Base-by-base conservation (phyloP, 2,329 filamentous ascomycete genomes). In the Botrytis hyacinthi region DNA sequence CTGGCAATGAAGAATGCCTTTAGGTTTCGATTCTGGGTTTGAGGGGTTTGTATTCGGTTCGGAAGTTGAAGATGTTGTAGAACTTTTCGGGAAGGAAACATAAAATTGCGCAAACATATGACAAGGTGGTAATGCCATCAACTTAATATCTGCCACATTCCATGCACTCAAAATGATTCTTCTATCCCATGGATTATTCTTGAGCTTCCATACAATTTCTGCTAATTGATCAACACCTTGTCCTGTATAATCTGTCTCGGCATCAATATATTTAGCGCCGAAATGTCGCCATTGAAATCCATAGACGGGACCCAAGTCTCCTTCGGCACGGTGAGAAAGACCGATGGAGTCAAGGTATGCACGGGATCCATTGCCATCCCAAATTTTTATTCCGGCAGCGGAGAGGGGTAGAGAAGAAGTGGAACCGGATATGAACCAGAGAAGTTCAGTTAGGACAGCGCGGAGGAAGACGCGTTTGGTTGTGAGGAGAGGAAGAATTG, bases 231-330 rank as follows among this genome's bases (percentile, higher is more conserved):
- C 96, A 26, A 98, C 93, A 29, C 96, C 96, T 81, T 97, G 87
- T 0, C 93, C 94, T 0, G 89, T 87, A 83, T 99, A 99, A 81
- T 98, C 94, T 0, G 92, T 88, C 76, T 90, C 86, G 22, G 91
- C 88, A 80, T 95, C 92, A 29, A 91, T 85, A 82, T 99, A 99
- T 75, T 94, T 90, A 7, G 96, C 96, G 69, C 96, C 96, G 80
- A 99, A 99, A 83, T 98, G 95, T 4, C 96, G 92, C 96, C 96
- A 99, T 84, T 99, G 96, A 84, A 99, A 99, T 2, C 96, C 96
- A 81, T 99, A 99, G 0, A 98, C 95, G 44, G 96, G 96, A 0
- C 96, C 96, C 0, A 99, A 86, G 80, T 99, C 96, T 76, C 96
- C 96, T 32, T 91, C 92, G 70, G 90, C 93, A 74, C 95, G 93